Percentiles rank a stretch among this genome's conserved stretches.
Conservation (phyloP, 352 stramenopile species). For the Phytophthora kernoviae region DNA sequence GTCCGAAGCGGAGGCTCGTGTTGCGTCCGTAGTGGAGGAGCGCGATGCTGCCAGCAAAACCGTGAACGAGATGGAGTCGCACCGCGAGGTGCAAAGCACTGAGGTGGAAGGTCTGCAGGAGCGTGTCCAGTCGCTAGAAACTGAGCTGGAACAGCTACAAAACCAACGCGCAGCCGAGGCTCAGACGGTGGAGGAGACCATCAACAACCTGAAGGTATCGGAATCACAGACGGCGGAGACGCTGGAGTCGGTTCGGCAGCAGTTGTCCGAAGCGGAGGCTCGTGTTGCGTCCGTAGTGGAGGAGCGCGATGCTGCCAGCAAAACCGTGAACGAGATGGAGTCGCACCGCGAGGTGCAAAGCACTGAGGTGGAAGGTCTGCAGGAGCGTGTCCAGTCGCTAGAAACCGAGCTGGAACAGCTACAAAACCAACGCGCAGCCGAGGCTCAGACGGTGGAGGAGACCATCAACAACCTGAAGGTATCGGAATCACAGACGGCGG, state of each 20-base stretch:
- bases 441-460: conserved; percentile 1
- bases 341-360: background rate
- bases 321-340: conserved; percentile 2
- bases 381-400: conserved; percentile 9
- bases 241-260: conserved; percentile 6
- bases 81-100: background rate
- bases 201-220: background rate
- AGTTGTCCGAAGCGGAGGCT: conserved; percentile 2
- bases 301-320: conserved; percentile 2
- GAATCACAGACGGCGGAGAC: background rate
- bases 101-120: conserved; percentile 2
- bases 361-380: background rate
- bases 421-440: background rate
- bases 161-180: background rate
- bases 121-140: conserved; percentile 10
- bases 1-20: conserved; percentile 1
- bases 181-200: conserved; percentile 1
- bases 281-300: background rate
- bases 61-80: conserved; percentile 5
- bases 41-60: background rate
- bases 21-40: background rate
- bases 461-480: background rate
- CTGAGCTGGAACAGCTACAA: background rate
- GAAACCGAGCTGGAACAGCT: background rate
- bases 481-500: background rate